A percentile compares a stretch with the other conserved stretches of the same genome.
phyloP scores from a whole-genome alignment of 495 filamentous ascomycete genomes.

The Aspergillus haitiensis region DNA sequence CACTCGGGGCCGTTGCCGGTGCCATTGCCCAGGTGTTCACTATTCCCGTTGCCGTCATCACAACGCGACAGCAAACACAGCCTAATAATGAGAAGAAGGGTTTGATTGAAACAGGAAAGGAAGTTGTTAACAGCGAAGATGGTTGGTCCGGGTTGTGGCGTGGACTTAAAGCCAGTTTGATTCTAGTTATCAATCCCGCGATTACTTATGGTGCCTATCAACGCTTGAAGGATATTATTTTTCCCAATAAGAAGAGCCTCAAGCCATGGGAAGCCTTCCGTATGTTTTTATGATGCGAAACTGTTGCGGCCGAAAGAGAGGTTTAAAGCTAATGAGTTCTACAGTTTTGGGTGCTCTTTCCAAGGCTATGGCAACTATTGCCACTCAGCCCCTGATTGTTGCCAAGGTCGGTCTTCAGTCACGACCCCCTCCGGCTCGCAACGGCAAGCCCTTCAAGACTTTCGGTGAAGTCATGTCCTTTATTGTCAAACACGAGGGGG shows the following conservation, averaged over 20 bases:
- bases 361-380: conserved; percentile 88
- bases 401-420: conserved; percentile 97
- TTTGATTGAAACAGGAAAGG: conserved; percentile 80
- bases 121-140: conserved; percentile 89
- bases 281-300: conserved; percentile 47
- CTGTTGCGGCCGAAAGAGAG: neutral
- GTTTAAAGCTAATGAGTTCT: conserved; percentile 20
- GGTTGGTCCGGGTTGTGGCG: conserved; percentile 89
- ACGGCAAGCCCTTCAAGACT: conserved; percentile 91
- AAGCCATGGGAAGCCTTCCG: conserved; percentile 88
- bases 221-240: conserved; percentile 75
- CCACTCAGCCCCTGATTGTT: conserved; percentile 94
- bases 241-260: conserved; percentile 73
- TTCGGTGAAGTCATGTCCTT: conserved; percentile 95
- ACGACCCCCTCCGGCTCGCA: conserved; percentile 75
- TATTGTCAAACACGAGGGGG: conserved; percentile 85
- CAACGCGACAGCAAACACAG: conserved; percentile 94
- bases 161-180: conserved; percentile 92
- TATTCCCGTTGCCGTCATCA: conserved; percentile 92
- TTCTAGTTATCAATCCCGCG: conserved; percentile 92
- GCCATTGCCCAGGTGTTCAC: conserved; percentile 95
- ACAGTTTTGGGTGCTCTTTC: conserved; percentile 89
- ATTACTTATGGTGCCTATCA: conserved; percentile 99
- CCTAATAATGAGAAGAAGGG: conserved; percentile 80
- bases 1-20: conserved; percentile 83